Evolutionary conservation across 139 green algal species (phyloP).

Genomic region (Prasinococcaceae sp.): DNA sequence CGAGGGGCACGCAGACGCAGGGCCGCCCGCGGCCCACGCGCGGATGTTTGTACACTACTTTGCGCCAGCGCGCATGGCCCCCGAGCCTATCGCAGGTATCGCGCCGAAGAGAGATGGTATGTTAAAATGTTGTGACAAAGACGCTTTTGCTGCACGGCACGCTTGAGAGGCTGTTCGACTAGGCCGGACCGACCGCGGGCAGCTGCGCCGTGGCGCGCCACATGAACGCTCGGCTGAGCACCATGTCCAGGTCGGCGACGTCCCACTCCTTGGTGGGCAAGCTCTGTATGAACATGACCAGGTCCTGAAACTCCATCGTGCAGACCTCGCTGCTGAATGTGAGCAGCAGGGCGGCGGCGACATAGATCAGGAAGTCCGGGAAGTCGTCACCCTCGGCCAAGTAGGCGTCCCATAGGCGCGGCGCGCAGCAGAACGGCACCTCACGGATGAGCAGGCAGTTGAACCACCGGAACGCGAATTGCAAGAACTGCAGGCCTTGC

Average conservation of each 20-base stretch:
- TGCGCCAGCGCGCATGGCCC: too few relatives aligned
- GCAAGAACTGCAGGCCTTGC: constrained; percentile 82
- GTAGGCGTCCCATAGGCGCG: constrained; percentile 88
- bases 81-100: too few relatives aligned
- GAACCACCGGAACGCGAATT: constrained; percentile 96
- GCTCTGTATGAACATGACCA: constrained; percentile 33
- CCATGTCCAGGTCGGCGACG: constrained; percentile 43
- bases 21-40: too few relatives aligned
- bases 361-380: constrained; percentile 24
- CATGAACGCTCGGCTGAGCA: constrained; percentile 70
- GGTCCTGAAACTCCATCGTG: constrained; percentile 31
- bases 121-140: too few relatives aligned
- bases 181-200: too few relatives aligned
- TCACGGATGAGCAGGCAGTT: constrained; percentile 70
- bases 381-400: constrained; percentile 39
- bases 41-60: too few relatives aligned
- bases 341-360: constrained; percentile 19
- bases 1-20: too few relatives aligned
- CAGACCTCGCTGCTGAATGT: constrained; percentile 17
- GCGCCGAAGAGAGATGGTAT: too few relatives aligned
- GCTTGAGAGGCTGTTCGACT: too few relatives aligned
- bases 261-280: constrained; percentile 23
- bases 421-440: constrained; percentile 52
- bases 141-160: too few relatives aligned
- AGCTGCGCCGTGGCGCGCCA: constrained; percentile 44